Evolutionary conservation across 1,284 basidiomycete genomes (phyloP), one percentile per base, ranked within the genome.

Genomic region (Ceratobasidium sp.): DNA sequence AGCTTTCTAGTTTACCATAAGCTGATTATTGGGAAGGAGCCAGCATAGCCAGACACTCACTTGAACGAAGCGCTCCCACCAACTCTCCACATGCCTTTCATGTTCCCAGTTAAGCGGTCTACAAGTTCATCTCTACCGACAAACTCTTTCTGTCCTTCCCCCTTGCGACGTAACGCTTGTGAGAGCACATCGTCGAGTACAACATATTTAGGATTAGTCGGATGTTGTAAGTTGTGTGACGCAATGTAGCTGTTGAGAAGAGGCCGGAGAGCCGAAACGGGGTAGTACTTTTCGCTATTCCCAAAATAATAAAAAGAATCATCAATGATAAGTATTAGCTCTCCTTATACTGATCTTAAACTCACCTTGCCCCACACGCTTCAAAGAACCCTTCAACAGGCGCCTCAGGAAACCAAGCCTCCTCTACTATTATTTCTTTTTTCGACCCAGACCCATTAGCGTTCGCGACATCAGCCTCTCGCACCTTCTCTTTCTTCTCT

Each of bases 401-500:
- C 48, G 87, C 87, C 81, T 90, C 88, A 2, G 95, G 93, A 81
- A 93, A 95, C 92, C 91, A 95, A 23, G 94, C 81, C 83, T 95
- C 93, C 59, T 84, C 88, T 54, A 96, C 84, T 5, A 78, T 79
- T 20, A 85, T 81, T 67, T 82, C 82, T 52, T 82, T 82, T 4
- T 77, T 80, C 26, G 78, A 79, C n/a, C 75, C 75, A 1, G 66
- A 85, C 17, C 86, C 86, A 23, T 91, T 84, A 78, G 89, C 89
- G 42, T 84, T 86, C 80, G 44, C 44, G n/a, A 28, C 23, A 13
- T 52, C 86, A 20, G 38, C 28, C 61, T 44, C 61, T 15, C 85
- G 87, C 54, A 84, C 87, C 5, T 80, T 81, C 54, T 87, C 88
- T 83, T 85, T 90, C 3, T 85, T 83, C 71, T 92, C 92, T 1